Base-by-base conservation (phyloP, 192 early-diverging fungal species). In the Rhizoclosmatium globosum region DNA sequence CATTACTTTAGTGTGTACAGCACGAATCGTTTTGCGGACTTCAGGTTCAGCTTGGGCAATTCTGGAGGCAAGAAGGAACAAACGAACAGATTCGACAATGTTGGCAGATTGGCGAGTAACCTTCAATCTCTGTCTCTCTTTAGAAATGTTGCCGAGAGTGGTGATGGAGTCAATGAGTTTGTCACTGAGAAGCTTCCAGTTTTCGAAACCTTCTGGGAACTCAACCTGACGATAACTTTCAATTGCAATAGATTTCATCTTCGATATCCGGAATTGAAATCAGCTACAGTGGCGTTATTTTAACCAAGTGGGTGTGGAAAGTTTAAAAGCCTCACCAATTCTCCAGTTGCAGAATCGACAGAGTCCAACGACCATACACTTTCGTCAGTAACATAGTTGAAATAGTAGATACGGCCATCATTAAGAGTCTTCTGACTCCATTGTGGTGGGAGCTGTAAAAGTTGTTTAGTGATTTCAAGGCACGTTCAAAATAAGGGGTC, bases 1-100 rank as follows among this genome's bases (percentile, higher is more conserved):
- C 82, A 95, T 92, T 47, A 99, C 92, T 39, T 90, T 87, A 21
- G 90, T 87, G 82, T 98, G 94, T 64, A 90, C 81, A 46, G 88
- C 78, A 79, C 88, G 92, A 50, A 98, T 83, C 62, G 84, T 79
- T 13, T 81, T 83, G 79, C 96, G 79, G 6, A 79, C 64, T 45
- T 82, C 74, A 15, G 82, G 72, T 0, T 85, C 60, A 48, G 85
- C 78, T 44, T 81, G 45, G 57, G 85, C 74, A 47, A 80, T 79
- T 68, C 86, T 76, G 43, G 87, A 67, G 57, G 86, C 82, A 68
- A 81, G 78, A 43, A 90, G 83, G 85, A 90, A 87, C 31, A 84
- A 65, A 11, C 88, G 84, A 65, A 89, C 86, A 3, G 86, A 74
- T 74, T 89, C 88, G 17, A 90, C 82, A 39, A 90, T 79, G 0